Evolutionary conservation across 441 rosid species (phyloP).

Genomic region (Caryocar brasiliense): DNA sequence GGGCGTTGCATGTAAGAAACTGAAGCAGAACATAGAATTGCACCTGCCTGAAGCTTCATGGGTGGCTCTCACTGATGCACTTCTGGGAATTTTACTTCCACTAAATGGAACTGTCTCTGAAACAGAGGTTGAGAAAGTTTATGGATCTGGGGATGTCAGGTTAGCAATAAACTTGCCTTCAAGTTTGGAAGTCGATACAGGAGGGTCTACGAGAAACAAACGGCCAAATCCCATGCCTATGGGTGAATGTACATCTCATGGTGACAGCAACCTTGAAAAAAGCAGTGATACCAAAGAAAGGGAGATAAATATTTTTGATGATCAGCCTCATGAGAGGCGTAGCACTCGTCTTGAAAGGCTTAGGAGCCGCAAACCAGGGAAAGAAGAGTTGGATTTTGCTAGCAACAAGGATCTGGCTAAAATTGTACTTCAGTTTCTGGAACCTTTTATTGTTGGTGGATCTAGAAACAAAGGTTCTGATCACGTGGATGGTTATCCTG

Average conservation of each 20-base stretch:
- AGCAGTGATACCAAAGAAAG: slow-evolving; percentile 37
- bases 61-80: slow-evolving; percentile 55
- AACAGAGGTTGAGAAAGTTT: slow-evolving; percentile 15
- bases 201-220: slow-evolving; percentile 36
- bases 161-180: slow-evolving; percentile 42
- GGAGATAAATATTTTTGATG: slow-evolving; percentile 44
- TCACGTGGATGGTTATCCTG: slow-evolving; percentile 24
- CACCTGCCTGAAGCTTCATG: slow-evolving; percentile 62
- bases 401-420: slow-evolving; percentile 51
- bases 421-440: slow-evolving; percentile 59
- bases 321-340: slow-evolving; percentile 91
- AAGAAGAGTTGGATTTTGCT: slow-evolving; percentile 71
- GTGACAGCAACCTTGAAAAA: slow-evolving; percentile 42
- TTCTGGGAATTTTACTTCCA: slow-evolving; percentile 64
- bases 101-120: slow-evolving; percentile 28
- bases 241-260: slow-evolving; percentile 31
- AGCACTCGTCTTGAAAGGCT: slow-evolving; percentile 96
- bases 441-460: slow-evolving; percentile 48
- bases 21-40: slow-evolving; percentile 46
- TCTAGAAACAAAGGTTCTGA: slow-evolving; percentile 27
- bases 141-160: slow-evolving; percentile 71
- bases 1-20: slow-evolving; percentile 42
- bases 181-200: slow-evolving; percentile 30
- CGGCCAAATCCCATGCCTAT: slow-evolving; percentile 22
- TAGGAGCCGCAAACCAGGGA: slow-evolving; percentile 89